Evolutionary conservation across 2,329 filamentous ascomycete species (phyloP).

Genomic region (Xylaria sp.): DNA sequence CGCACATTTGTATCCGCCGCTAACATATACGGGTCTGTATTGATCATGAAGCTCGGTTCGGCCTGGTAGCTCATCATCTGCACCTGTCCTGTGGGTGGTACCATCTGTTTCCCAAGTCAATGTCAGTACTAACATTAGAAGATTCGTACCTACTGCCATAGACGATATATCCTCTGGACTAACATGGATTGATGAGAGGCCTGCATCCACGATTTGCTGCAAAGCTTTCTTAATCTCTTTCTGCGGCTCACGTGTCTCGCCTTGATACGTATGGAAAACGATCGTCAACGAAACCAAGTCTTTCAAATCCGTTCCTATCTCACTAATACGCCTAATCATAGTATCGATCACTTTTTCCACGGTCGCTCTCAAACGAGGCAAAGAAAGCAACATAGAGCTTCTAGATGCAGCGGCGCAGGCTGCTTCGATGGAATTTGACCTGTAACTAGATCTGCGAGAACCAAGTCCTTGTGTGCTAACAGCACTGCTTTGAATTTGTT

Average conservation of each 20-base stretch:
- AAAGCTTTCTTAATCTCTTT: conserved; percentile 56
- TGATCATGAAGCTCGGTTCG: conserved; percentile 39
- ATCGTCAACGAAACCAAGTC: conserved; percentile 61
- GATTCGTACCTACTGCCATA: conserved; percentile 44
- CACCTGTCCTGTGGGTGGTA: conserved; percentile 33
- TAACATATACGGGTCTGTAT: conserved; percentile 43
- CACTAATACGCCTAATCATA: conserved; percentile 55
- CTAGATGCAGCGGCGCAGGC: conserved; percentile 44
- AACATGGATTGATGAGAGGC: conserved; percentile 56
- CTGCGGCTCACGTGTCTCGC: conserved; percentile 53
- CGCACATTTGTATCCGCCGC: conserved; percentile 45
- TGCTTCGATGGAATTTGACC: conserved; percentile 40
- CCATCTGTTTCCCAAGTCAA: conserved; percentile 36
- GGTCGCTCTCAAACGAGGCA: conserved; percentile 42
- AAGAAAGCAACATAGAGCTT: conserved; percentile 46
- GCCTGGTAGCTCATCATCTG: conserved; percentile 41
- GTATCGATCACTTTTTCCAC: conserved; percentile 61
- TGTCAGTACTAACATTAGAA: not conserved
- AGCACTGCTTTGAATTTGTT: conserved; percentile 43
- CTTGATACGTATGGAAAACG: conserved; percentile 58
- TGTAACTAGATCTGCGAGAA: conserved; percentile 33
- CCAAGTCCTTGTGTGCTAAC: conserved; percentile 32
- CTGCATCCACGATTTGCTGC: conserved; percentile 56
- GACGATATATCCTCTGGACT: conserved; percentile 53
- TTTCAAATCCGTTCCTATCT: conserved; percentile 61